Evolutionary conservation across 805 yeast species (phyloP), one percentile per base, ranked within the genome.

Genomic region (Kuraishia capsulata): DNA sequence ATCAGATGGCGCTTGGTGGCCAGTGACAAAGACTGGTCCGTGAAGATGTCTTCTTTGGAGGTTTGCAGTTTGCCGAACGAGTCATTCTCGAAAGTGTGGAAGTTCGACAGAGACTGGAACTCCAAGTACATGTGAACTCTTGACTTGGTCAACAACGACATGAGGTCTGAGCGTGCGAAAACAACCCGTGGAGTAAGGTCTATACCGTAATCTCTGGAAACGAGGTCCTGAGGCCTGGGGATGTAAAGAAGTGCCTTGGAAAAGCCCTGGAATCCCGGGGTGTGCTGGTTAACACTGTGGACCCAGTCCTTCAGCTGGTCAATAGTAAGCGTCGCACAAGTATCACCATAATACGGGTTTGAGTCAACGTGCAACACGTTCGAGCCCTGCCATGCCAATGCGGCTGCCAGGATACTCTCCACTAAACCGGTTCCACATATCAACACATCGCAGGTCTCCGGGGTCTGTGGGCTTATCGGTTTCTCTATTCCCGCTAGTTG

Each of bases 331-430:
- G 96, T 84, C 4, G 97, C 88, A 36, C 81, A 71, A 26, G 81
- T 71, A 56, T 89, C 97, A 17, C 98, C 98, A 52, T 92, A 92
- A 55, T 85, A 81, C 21, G 76, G 70, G 53, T 88, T 82, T 32
- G 78, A 67, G 57, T 92, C 98, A 23, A 92, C 76, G 54, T 92
- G 98, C 33, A 92, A 64, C 6, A 92, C 97, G 46, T 73, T 78
- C n/a, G 92, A 78, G n/a, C 98, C 98, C 50, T 87, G 96, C 97
- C 98, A 92, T 10, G 97, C 82, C 35, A 92, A 67, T 0, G 97
- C 90, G 10, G 97, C 95, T 0, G 97, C 96, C 36, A 88, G 61
- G 10, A 92, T 78, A 47, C 87, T 76, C 57, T 92, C 96, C 2
- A 79, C 81, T 31, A 92, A 67, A 3, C 97, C 97, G 0, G 98